Conservation (phyloP, 176 grass and related monocot genomes). For the maize (Zea mays) region DNA sequence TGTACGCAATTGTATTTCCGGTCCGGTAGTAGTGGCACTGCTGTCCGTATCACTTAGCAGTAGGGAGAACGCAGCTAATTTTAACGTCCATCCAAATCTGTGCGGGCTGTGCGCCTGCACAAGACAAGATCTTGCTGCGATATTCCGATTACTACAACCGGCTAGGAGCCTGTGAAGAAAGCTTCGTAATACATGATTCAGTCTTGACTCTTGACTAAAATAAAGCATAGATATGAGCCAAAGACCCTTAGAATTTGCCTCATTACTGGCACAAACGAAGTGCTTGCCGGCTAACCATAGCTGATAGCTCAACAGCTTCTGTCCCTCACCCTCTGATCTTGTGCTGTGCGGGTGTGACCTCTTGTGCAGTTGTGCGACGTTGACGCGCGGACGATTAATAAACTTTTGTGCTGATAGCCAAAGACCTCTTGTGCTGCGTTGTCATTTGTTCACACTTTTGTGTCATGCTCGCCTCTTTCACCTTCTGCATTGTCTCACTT, state of each 20-base stretch:
- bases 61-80: constrained; percentile 16
- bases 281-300: not conserved
- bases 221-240: no score
- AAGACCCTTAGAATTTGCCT: not conserved
- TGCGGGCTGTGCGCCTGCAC: constrained; percentile 8
- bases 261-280: not conserved
- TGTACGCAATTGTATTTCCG: not conserved
- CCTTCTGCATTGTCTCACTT: no score
- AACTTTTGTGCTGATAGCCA: not conserved
- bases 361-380: not conserved
- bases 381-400: constrained; percentile 21
- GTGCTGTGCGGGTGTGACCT: no score
- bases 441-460: no score
- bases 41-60: not conserved
- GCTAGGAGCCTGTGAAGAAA: not conserved
- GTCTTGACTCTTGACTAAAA: no score
- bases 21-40: not conserved
- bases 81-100: constrained; percentile 16
- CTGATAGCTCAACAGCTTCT: not conserved
- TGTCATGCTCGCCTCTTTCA: no score
- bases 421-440: no score
- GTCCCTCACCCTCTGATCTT: no score
- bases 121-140: constrained; percentile 7
- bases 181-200: no score
- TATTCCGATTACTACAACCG: not conserved